These are phyloP conservation scores for Vigna trinervia DNA, from an alignment of 306 rosid genomes.

Conservation along the genomic window DNA sequence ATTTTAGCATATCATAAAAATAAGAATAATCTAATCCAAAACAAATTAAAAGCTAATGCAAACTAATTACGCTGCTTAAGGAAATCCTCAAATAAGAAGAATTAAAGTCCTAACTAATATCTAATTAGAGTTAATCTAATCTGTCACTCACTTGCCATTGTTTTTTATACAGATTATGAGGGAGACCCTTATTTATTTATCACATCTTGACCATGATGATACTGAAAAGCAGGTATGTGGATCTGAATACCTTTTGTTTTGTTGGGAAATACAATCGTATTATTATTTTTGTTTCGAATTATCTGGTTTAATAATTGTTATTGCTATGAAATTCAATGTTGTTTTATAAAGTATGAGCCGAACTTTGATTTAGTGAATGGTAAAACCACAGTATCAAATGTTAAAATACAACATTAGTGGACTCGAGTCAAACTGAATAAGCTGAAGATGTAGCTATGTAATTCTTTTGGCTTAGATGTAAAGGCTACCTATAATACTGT, in stretches of 20 bases:
- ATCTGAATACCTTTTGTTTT: constrained; percentile 15
- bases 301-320: neutral
- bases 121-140: neutral
- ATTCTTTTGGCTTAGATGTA: constrained; percentile 14
- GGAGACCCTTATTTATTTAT: constrained; percentile 93
- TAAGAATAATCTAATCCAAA: neutral
- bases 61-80: neutral
- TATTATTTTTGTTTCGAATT: constrained; percentile 13
- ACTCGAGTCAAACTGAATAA: constrained; percentile 16
- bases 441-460: neutral
- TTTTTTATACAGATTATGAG: constrained; percentile 89
- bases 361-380: constrained; percentile 3
- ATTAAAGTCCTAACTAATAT: neutral
- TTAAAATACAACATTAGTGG: neutral
- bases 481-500: constrained; percentile 1
- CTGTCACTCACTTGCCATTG: constrained; percentile 1
- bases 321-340: neutral
- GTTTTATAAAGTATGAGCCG: neutral
- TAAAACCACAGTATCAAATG: neutral
- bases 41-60: neutral
- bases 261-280: neutral
- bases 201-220: constrained; percentile 98
- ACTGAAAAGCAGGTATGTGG: constrained; percentile 88
- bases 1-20: neutral
- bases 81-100: neutral